phyloP scores from a whole-genome alignment of 805 yeast genomes.

The Zygoascus tannicola region DNA sequence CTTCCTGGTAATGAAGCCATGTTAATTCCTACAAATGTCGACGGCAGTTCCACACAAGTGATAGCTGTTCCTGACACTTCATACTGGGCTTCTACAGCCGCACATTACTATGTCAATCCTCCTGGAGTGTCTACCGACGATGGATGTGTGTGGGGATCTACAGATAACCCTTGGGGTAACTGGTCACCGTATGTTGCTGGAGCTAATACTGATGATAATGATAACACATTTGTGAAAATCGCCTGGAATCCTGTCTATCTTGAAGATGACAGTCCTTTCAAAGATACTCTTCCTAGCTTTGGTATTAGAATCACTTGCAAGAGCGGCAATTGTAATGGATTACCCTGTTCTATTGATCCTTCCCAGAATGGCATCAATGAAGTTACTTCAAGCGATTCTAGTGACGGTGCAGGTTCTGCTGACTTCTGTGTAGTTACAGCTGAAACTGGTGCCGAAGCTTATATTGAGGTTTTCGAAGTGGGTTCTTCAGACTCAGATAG shows the following conservation, averaged over 20 bases:
- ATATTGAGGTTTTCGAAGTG: slow-evolving; percentile 56
- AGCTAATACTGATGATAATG: slow-evolving; percentile 62
- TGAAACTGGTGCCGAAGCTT: slow-evolving; percentile 49
- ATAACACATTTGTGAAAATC: slow-evolving; percentile 70
- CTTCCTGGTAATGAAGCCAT: slow-evolving; percentile 91
- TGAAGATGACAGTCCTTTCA: slow-evolving; percentile 46
- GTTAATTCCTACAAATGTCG: slow-evolving; percentile 75
- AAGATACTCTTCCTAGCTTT: slow-evolving; percentile 46
- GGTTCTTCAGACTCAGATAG: slow-evolving; percentile 4
- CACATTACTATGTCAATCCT: slow-evolving; percentile 89
- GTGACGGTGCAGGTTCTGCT: slow-evolving; percentile 55
- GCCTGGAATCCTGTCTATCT: slow-evolving; percentile 88
- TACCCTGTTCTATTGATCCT: slow-evolving; percentile 78
- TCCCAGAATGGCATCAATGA: slow-evolving; percentile 48
- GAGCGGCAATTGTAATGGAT: slow-evolving; percentile 59
- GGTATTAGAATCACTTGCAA: slow-evolving; percentile 72
- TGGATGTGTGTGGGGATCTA: slow-evolving; percentile 89
- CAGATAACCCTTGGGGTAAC: slow-evolving; percentile 63
- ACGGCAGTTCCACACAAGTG: slow-evolving; percentile 37
- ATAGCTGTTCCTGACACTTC: slow-evolving; percentile 73
- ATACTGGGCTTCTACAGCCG: slow-evolving; percentile 80
- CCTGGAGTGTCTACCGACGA: slow-evolving; percentile 86
- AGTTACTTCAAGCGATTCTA: slow-evolving; percentile 34
- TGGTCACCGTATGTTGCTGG: slow-evolving; percentile 96
- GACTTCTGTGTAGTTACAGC: slow-evolving; percentile 83